Evolutionary conservation across 2,329 filamentous ascomycete species (phyloP).

Genomic region (Fusarium tanahbumbuense): DNA sequence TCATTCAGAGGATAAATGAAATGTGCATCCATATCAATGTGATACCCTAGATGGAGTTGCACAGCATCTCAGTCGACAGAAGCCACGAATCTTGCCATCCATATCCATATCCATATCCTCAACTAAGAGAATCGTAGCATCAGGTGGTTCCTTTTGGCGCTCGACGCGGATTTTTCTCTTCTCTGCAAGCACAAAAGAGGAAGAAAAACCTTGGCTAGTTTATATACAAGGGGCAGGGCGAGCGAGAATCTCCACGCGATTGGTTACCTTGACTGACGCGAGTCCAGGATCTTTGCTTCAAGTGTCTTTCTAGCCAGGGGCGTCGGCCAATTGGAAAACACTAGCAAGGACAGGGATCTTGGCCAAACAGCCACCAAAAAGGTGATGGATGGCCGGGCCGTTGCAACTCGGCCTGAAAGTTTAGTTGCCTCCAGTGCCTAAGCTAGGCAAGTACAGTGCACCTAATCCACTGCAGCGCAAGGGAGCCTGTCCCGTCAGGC

Average conservation of each 20-base stretch:
- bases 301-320: constrained; percentile 43
- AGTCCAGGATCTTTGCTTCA: constrained; percentile 33
- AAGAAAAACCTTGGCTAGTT: constrained; percentile 34
- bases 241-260: constrained; percentile 17
- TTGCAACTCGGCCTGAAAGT: constrained; percentile 26
- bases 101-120: constrained; percentile 6
- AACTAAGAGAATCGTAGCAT: not conserved
- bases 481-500: constrained; percentile 1
- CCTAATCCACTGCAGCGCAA: not conserved
- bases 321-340: constrained; percentile 15
- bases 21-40: not conserved
- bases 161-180: constrained; percentile 23
- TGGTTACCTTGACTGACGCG: constrained; percentile 31
- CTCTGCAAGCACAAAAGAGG: constrained; percentile 3
- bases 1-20: not conserved
- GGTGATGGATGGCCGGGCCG: constrained; percentile 25
- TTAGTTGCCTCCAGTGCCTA: constrained; percentile 5
- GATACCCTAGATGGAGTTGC: not conserved
- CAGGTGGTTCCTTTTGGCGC: constrained; percentile 35
- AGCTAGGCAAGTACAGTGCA: constrained; percentile 4
- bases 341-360: constrained; percentile 22
- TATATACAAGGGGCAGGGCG: constrained; percentile 20
- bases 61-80: constrained; percentile 6
- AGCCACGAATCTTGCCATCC: constrained; percentile 25
- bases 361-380: constrained; percentile 15